A percentile compares a stretch with the other conserved stretches of the same genome.
Conservation (phyloP, 2,329 filamentous ascomycete genomes). For the Fusarium albosuccineum region DNA sequence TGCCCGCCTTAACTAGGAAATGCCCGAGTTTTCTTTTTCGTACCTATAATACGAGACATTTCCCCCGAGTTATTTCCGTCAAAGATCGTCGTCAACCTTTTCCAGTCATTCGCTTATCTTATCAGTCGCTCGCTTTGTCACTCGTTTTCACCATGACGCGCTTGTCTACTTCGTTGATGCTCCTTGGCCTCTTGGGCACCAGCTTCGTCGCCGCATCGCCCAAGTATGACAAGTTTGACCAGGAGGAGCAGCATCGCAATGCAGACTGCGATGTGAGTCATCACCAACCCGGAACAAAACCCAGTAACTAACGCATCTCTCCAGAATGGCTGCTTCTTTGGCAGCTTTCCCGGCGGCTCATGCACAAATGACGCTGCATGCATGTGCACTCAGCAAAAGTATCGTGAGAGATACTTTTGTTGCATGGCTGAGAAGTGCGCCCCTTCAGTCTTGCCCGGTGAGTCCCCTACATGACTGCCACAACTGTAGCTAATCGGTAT, state of each 20-base stretch:
- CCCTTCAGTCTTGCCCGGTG: slow-evolving; percentile 1
- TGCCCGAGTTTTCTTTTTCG: not conserved
- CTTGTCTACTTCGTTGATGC: not conserved
- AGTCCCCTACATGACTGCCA: not conserved
- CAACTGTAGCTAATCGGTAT: not conserved
- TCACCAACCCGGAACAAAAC: not conserved
- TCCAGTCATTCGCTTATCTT: not conserved
- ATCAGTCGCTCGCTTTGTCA: not conserved
- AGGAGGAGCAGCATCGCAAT: not conserved
- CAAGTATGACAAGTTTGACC: not conserved
- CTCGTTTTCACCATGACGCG: not conserved
- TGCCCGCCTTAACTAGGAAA: not conserved
- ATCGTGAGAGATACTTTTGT: slow-evolving; percentile 25
- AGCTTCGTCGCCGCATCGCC: not conserved
- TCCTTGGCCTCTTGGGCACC: not conserved
- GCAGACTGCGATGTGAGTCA: not conserved
- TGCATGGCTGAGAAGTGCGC: slow-evolving; percentile 28
- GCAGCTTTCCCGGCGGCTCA: not conserved
- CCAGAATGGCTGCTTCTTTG: slow-evolving; percentile 1
- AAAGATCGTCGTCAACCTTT: too few relatives aligned
- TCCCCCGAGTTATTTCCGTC: not conserved
- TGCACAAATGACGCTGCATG: slow-evolving; percentile 15
- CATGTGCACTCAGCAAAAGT: slow-evolving; percentile 27
- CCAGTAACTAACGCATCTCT: too few relatives aligned
- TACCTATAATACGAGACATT: not conserved